Evolutionary conservation across 2,329 filamentous ascomycete species (phyloP), one percentile per base, ranked within the genome.

Genomic region (Colletotrichum incanum): DNA sequence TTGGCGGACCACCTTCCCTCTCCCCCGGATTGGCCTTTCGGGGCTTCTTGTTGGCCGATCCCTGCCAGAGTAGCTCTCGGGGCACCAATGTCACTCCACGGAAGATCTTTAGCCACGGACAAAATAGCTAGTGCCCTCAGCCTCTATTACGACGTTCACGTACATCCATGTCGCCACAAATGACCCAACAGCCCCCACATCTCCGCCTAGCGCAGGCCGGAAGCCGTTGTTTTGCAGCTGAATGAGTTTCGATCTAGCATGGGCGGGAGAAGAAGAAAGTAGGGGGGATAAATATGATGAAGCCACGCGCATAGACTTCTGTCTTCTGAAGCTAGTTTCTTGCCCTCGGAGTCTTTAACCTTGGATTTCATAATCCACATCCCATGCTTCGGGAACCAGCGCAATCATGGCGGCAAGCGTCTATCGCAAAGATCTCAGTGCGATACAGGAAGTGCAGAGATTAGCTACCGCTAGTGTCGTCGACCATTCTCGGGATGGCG

Each of bases 401-500:
- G 20, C 16, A 18, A 28, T 23, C 37, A 70, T 59, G 67, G 45
- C 61, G 52, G 50, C 43, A 34, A 39, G n/a, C 41, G 20, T 52
- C 34, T 45, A 28, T 5, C 26, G 43, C 0, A 12, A n/a, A 4
- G 31, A 58, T 16, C 50, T 54, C 31, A 23, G 31, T 18, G 41
- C 34, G n/a, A 34, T 31, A 20, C 67, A 58, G 7, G 43, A 50
- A n/a, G 54, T 45, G 34, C 67, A 59, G 20, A 26, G 58, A 18
- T 16, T 11, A 14, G 66, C 66, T 16, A 52, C 61, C 31, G 61
- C 49, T 9, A 43, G 45, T 2, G 18, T 58, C n/a, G 26, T 76
- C 54, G 65, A 77, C 60, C 75, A 74, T 60, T 62, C 73, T 26
- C 73, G 74, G 41, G 76, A 78, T 37, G 74, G 62, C 54, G 60